These are phyloP conservation scores for Pichia californica DNA, from an alignment of 805 yeast species.

Conservation along the genomic window DNA sequence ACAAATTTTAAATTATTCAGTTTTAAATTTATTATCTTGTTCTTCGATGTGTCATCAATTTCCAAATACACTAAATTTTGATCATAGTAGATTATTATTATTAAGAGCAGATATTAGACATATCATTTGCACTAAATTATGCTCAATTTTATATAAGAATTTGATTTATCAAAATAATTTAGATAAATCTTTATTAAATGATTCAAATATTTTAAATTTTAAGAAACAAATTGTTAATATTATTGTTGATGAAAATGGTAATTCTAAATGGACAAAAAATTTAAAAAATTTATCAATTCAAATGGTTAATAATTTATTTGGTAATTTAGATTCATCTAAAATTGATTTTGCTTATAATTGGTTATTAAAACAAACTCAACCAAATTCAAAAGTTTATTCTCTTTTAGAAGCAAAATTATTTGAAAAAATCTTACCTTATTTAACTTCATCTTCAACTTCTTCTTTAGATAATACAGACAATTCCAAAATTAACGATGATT, in stretches of 20 bases:
- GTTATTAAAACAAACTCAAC: slow-evolving; percentile 83
- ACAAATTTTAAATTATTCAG: slow-evolving; percentile 41
- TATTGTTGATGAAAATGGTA: slow-evolving; percentile 79
- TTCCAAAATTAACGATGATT: slow-evolving; percentile 19
- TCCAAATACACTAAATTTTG: slow-evolving; percentile 79
- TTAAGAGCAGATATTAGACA: slow-evolving; percentile 83
- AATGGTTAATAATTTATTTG: slow-evolving; percentile 36
- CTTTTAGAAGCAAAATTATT: slow-evolving; percentile 58
- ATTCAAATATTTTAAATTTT: slow-evolving; percentile 36
- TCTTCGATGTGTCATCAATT: slow-evolving; percentile 76
- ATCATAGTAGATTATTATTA: slow-evolving; percentile 69
- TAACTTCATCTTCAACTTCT: not conserved
- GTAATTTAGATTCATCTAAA: slow-evolving; percentile 31
- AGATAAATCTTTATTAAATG: slow-evolving; percentile 29
- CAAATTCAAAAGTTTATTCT: slow-evolving; percentile 68
- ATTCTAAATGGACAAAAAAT: slow-evolving; percentile 86
- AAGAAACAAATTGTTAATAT: slow-evolving; percentile 72
- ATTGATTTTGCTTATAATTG: slow-evolving; percentile 66
- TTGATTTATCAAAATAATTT: slow-evolving; percentile 36
- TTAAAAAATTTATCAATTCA: slow-evolving; percentile 67
- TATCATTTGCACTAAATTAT: slow-evolving; percentile 70
- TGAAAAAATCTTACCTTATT: slow-evolving; percentile 15
- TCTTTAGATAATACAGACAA: not conserved
- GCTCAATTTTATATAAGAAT: slow-evolving; percentile 67
- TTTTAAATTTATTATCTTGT: slow-evolving; percentile 63